These are phyloP conservation scores for Lachnellula arida DNA, from an alignment of 2,329 filamentous ascomycete genomes.

Conservation along the genomic window DNA sequence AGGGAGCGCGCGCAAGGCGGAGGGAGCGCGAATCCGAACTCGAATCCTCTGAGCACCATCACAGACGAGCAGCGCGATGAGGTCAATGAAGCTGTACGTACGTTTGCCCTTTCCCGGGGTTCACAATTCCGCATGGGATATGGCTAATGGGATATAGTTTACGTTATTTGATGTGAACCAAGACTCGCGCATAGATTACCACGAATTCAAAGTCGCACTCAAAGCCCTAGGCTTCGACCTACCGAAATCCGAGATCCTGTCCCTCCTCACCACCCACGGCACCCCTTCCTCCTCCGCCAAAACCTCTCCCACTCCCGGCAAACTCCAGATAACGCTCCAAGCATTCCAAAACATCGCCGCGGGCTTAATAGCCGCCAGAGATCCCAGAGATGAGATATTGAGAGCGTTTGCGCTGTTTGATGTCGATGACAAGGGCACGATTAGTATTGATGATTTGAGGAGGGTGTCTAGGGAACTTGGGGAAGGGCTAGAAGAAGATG, in stretches of 20 bases:
- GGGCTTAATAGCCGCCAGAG: constrained; percentile 71
- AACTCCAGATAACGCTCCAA: constrained; percentile 63
- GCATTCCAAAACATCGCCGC: constrained; percentile 75
- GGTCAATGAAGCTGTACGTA: constrained; percentile 83
- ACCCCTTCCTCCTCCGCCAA: constrained; percentile 46
- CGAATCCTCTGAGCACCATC: constrained; percentile 40
- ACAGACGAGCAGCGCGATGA: constrained; percentile 89
- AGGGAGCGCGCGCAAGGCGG: constrained; percentile 24
- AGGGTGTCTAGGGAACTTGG: constrained; percentile 86
- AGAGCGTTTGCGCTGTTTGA: constrained; percentile 93
- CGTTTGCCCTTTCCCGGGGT: not conserved
- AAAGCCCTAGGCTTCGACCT: constrained; percentile 93
- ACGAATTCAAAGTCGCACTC: constrained; percentile 94
- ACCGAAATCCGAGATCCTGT: constrained; percentile 77
- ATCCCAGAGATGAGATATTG: constrained; percentile 86
- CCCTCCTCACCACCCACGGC: constrained; percentile 76
- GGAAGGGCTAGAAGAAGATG: constrained; percentile 87
- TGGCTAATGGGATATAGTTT: constrained; percentile 54
- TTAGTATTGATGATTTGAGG: constrained; percentile 82
- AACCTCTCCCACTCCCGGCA: constrained; percentile 50
- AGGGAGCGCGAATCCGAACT: constrained; percentile 11
- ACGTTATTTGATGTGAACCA: constrained; percentile 95
- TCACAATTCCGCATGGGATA: not conserved
- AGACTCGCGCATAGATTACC: constrained; percentile 90
- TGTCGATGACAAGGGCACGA: constrained; percentile 83